These are phyloP conservation scores for Dryas alaskensis DNA, from an alignment of 306 rosid genomes.

Conservation along the genomic window DNA sequence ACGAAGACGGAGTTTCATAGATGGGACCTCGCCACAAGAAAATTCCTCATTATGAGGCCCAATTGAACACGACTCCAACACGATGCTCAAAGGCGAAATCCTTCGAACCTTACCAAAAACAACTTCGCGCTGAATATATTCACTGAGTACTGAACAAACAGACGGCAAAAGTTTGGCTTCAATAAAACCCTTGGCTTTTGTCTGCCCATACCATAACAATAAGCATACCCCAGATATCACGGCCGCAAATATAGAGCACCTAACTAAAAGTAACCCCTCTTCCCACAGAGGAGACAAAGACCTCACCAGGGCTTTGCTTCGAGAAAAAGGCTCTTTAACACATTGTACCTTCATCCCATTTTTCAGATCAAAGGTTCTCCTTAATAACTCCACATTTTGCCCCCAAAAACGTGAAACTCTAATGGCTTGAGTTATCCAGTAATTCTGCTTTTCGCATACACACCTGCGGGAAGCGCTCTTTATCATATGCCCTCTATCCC, in stretches of 20 bases:
- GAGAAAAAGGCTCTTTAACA: slow-evolving; percentile 49
- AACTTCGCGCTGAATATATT: slow-evolving; percentile 67
- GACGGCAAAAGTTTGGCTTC: slow-evolving; percentile 73
- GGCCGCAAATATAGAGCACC: slow-evolving; percentile 64
- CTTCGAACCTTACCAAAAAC: slow-evolving; percentile 76
- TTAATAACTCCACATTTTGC: slow-evolving; percentile 58
- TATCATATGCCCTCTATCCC: slow-evolving; percentile 30
- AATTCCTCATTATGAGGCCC: slow-evolving; percentile 81
- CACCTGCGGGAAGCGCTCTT: slow-evolving; percentile 39
- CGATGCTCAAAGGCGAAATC: slow-evolving; percentile 79
- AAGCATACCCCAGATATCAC: slow-evolving; percentile 73
- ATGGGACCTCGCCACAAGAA: slow-evolving; percentile 81
- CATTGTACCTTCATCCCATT: slow-evolving; percentile 56
- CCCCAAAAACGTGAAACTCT: slow-evolving; percentile 57
- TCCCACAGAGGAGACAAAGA: slow-evolving; percentile 55
- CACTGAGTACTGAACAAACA: slow-evolving; percentile 70
- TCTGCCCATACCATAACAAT: slow-evolving; percentile 72
- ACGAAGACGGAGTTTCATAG: slow-evolving; percentile 56
- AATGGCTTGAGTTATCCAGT: slow-evolving; percentile 48
- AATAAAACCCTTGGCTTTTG: slow-evolving; percentile 62
- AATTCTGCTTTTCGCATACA: slow-evolving; percentile 43
- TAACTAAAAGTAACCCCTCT: slow-evolving; percentile 66
- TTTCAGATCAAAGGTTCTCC: slow-evolving; percentile 41
- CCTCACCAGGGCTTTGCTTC: slow-evolving; percentile 44
- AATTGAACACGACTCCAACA: slow-evolving; percentile 74